Evolutionary conservation across 768 basidiomycete species (phyloP), one percentile per base, ranked within the genome.

Genomic region (Tremella mesenterica): DNA sequence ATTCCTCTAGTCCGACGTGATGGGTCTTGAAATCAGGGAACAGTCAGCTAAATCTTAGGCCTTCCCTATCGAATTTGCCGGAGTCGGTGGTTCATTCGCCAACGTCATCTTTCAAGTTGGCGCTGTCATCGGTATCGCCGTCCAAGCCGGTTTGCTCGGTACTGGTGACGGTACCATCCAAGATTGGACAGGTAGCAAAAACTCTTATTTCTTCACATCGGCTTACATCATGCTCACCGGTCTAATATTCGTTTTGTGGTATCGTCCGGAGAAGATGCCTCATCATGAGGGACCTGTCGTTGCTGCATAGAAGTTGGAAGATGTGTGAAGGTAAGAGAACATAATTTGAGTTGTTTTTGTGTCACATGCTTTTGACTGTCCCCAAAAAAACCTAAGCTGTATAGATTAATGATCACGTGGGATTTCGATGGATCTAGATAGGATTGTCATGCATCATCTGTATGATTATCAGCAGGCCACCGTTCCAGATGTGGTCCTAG

Each of bases 31-130:
- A 39, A 46, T 53, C 20, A n/a, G n/a, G n/a, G n/a, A n/a, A n/a
- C n/a, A n/a, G n/a, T n/a, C n/a, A n/a, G n/a, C n/a, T n/a, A n/a
- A n/a, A n/a, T n/a, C n/a, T n/a, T 61, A 44, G 8, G 50, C 53
- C 3, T 55, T 65, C 59, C 64, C 66, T 13, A 44, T 63, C 34
- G 64, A 61, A 44, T 61, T 52, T 28, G 61, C 63, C 1, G 67
- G 67, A 49, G 53, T 71, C 28, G 65, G 65, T 6, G 67, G 67
- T 16, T 60, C 61, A 1, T 63, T 71, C 47, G 61, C 65, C 46
- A 60, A 71, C 31, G 57, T 69, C 57, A 59, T 67, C 53, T 67
- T 67, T 60, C 69, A 70, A 46, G 53, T 67, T 39, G 61, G 64
- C 23, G 60, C 63, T 30, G 62, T 64, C 26, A 61, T 67, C 36